Percentiles rank a stretch among this genome's conserved stretches.
These are phyloP conservation scores for Aegilops sharonensis DNA, from an alignment of 176 grass and related monocot species.

Conservation along the genomic window DNA sequence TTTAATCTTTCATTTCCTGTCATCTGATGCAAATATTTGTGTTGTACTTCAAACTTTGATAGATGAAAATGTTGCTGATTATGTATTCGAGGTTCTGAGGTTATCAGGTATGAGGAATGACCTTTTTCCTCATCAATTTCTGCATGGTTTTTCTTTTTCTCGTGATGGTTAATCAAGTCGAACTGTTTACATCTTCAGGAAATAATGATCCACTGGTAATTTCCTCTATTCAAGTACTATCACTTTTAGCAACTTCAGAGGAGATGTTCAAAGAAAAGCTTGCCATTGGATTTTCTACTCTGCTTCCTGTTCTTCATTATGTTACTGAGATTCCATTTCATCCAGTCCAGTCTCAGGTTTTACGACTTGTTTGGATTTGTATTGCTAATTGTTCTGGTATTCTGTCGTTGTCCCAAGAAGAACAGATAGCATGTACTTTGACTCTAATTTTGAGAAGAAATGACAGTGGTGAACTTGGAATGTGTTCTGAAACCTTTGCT, in stretches of 20 bases:
- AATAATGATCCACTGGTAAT: slow-evolving; percentile 75
- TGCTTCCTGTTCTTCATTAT: slow-evolving; percentile 84
- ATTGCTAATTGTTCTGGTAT: slow-evolving; percentile 68
- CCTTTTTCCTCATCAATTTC: slow-evolving; percentile 22
- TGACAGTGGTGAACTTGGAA: slow-evolving; percentile 45
- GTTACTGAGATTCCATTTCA: slow-evolving; percentile 88
- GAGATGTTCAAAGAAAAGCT: slow-evolving; percentile 77
- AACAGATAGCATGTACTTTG: slow-evolving; percentile 67
- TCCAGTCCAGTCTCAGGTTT: slow-evolving; percentile 69
- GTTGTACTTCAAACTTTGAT: slow-evolving; percentile 71
- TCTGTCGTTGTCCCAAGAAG: slow-evolving; percentile 64
- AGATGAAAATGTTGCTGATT: slow-evolving; percentile 83
- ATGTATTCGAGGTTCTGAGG: slow-evolving; percentile 88
- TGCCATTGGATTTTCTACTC: slow-evolving; percentile 68
- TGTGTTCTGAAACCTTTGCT: slow-evolving; percentile 69
- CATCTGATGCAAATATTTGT: slow-evolving; percentile 51
- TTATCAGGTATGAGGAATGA: slow-evolving; percentile 59
- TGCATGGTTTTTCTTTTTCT: not conserved
- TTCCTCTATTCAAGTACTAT: slow-evolving; percentile 71
- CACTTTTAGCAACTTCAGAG: slow-evolving; percentile 61
- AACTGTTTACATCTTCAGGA: slow-evolving; percentile 57
- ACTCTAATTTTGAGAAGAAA: slow-evolving; percentile 66
- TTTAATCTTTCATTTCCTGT: slow-evolving; percentile 84
- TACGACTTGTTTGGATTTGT: slow-evolving; percentile 68
- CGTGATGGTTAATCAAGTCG: slow-evolving; percentile 19